Conservation (phyloP, 192 early-diverging fungal species). For the Dispira simplex region DNA sequence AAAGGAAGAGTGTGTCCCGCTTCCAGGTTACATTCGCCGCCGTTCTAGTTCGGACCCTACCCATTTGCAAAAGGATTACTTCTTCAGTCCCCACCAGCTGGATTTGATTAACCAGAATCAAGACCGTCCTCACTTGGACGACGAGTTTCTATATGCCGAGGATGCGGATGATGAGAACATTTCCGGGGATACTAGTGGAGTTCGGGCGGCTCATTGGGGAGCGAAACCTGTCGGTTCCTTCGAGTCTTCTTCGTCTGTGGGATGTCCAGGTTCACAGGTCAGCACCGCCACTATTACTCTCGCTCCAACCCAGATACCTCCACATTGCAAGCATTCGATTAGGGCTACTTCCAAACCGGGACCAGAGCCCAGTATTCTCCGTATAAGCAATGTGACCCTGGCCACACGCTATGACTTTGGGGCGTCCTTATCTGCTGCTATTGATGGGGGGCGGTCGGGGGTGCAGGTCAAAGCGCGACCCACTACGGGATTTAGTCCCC, state of each 20-base stretch:
- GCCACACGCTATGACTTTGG: slow-evolving; percentile 23
- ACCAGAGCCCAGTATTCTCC: background rate
- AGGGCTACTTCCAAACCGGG: background rate
- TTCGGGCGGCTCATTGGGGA: background rate
- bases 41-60: slow-evolving; percentile 11
- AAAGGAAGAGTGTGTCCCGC: background rate
- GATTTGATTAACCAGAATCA: background rate
- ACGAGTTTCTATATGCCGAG: background rate
- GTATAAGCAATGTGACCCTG: slow-evolving; percentile 12
- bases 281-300: no score
- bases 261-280: no score
- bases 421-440: slow-evolving; percentile 19
- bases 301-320: background rate
- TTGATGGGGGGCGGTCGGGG: background rate
- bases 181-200: no score
- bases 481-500: background rate
- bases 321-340: background rate
- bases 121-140: background rate
- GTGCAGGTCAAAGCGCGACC: background rate
- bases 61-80: slow-evolving; percentile 11
- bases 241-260: no score
- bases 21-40: background rate
- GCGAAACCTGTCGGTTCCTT: no score
- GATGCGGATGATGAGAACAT: background rate
- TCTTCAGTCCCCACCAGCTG: background rate